Conservation (phyloP, 208 protist genomes). For the Acanthamoeba culbertsoni region DNA sequence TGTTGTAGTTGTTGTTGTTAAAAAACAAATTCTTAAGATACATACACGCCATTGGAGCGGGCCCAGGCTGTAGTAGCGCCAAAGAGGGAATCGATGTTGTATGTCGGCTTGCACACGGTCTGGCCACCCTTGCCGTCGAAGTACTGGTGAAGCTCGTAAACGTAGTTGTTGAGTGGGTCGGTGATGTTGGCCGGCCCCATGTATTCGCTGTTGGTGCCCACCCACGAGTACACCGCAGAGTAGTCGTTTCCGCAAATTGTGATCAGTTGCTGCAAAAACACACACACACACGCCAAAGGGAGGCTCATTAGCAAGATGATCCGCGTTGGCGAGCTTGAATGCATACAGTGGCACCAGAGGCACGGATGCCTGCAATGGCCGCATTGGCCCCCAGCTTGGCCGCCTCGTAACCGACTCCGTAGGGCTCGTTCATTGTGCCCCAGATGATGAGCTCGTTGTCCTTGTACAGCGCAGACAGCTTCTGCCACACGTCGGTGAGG, state of each 20-base stretch:
- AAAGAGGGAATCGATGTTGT: background rate
- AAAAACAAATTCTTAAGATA: too few species aligned
- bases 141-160: background rate
- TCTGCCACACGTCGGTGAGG: background rate
- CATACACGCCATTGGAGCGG: background rate
- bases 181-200: background rate
- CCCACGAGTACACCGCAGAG: background rate
- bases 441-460: background rate
- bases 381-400: background rate
- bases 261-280: background rate
- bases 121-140: background rate
- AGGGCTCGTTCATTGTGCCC: constrained; percentile 4
- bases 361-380: background rate
- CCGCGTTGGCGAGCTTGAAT: too few species aligned
- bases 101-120: background rate
- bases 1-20: too few species aligned
- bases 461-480: background rate
- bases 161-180: background rate
- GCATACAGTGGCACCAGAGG: background rate
- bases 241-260: background rate
- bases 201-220: background rate
- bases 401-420: background rate
- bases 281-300: background rate
- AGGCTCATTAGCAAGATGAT: background rate
- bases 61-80: background rate